phyloP scores from a whole-genome alignment of 2,329 filamentous ascomycete species.

The Ceratocystis huliohia region DNA sequence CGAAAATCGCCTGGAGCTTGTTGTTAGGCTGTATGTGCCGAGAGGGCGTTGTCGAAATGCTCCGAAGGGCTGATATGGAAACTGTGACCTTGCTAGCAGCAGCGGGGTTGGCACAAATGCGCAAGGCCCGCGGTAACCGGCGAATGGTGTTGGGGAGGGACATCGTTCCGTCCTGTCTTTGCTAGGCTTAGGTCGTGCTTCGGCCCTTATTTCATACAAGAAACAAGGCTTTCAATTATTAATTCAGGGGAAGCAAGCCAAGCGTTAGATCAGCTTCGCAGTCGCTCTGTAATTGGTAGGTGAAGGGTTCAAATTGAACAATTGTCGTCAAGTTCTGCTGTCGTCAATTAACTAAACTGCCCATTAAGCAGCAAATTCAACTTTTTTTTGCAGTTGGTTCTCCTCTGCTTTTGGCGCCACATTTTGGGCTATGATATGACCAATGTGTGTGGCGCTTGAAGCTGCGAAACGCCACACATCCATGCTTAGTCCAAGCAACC shows the following conservation, averaged over 20 bases:
- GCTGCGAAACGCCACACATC: not conserved
- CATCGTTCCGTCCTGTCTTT: not conserved
- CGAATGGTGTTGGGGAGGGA: conserved; percentile 26
- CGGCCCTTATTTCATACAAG: no score
- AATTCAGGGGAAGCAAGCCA: not conserved
- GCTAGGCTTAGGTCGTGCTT: not conserved
- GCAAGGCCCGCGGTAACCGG: conserved; percentile 32
- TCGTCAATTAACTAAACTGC: not conserved
- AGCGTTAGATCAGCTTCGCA: not conserved
- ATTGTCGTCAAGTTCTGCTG: not conserved
- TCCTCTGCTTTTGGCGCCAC: conserved; percentile 5
- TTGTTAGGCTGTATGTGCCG: conserved; percentile 8
- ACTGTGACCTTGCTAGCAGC: conserved; percentile 16
- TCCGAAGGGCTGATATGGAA: not conserved
- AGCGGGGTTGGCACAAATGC: conserved; percentile 27
- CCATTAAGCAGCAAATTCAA: not conserved
- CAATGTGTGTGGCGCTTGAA: not conserved
- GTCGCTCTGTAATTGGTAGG: not conserved
- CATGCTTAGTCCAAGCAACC: not conserved
- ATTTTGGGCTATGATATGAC: not conserved
- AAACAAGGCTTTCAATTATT: no score
- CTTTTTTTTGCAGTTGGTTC: conserved; percentile 10
- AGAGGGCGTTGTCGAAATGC: not conserved
- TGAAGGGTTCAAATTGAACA: not conserved
- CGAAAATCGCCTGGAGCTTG: conserved; percentile 23